Evolutionary conservation across 176 grass and related monocot genomes (phyloP).

Genomic region (Ensete ventricosum): DNA sequence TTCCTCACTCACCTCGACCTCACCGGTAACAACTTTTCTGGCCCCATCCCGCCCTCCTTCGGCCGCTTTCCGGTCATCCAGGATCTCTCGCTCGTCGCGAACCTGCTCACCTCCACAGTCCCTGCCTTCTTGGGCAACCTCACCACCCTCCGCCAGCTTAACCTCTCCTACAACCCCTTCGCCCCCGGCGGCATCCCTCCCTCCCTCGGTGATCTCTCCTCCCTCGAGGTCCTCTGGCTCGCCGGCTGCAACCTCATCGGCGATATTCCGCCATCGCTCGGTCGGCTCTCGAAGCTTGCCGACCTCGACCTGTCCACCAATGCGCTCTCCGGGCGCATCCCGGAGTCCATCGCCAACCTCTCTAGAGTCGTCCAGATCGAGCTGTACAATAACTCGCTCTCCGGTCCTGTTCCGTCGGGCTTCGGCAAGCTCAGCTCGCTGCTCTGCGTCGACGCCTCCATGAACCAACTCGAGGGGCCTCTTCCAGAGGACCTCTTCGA

Average conservation of each 20-base stretch:
- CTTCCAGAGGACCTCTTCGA: conserved; percentile 71
- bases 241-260: conserved; percentile 59
- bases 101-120: conserved; percentile 48
- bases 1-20: conserved; percentile 49
- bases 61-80: conserved; percentile 37
- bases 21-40: conserved; percentile 67
- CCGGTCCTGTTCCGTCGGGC: conserved; percentile 42
- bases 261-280: conserved; percentile 57
- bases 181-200: conserved; percentile 25
- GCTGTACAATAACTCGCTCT: conserved; percentile 90
- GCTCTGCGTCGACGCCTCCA: conserved; percentile 39
- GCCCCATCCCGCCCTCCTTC: conserved; percentile 53
- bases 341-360: conserved; percentile 30
- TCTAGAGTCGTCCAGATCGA: conserved; percentile 56
- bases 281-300: conserved; percentile 42
- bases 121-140: conserved; percentile 49
- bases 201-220: conserved; percentile 34
- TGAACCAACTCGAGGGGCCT: conserved; percentile 56
- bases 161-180: conserved; percentile 83
- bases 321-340: conserved; percentile 48
- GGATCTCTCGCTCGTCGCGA: conserved; percentile 53
- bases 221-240: conserved; percentile 76
- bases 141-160: conserved; percentile 59
- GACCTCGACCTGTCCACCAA: conserved; percentile 76
- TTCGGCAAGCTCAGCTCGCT: conserved; percentile 40